A percentile compares a stretch with the other conserved stretches of the same genome.
Evolutionary conservation across 2,329 filamentous ascomycete species (phyloP).

Genomic region (Cladosporium sp.): DNA sequence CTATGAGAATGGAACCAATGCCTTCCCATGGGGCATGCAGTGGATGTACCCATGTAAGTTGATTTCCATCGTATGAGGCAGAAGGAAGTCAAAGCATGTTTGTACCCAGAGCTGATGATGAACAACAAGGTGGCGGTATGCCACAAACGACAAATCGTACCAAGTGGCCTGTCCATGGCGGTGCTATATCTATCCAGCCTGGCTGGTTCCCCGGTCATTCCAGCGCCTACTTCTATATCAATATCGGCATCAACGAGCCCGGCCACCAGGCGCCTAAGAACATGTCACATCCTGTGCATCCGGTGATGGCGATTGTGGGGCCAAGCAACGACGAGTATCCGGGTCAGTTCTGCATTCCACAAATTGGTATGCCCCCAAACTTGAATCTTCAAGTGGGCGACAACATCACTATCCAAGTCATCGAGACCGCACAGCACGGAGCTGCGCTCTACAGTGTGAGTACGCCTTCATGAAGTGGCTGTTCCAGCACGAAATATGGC

Average conservation of each 20-base stretch:
- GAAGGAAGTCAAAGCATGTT: not conserved
- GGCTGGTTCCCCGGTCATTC: constrained; percentile 93
- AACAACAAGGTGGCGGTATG: constrained; percentile 72
- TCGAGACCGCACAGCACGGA: constrained; percentile 79
- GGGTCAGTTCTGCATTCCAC: constrained; percentile 82
- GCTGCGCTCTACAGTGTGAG: constrained; percentile 76
- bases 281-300: constrained; percentile 79
- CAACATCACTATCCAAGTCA: constrained; percentile 82
- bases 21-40: constrained; percentile 84
- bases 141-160: constrained; percentile 75
- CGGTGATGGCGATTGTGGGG: constrained; percentile 76
- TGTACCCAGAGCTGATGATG: too few species aligned
- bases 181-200: constrained; percentile 84
- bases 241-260: constrained; percentile 66
- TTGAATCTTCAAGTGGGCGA: constrained; percentile 72
- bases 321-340: constrained; percentile 74
- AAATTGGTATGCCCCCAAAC: constrained; percentile 76
- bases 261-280: constrained; percentile 62
- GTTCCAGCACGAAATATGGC: not conserved
- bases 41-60: constrained; percentile 90
- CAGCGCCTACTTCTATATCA: constrained; percentile 81
- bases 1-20: constrained; percentile 40
- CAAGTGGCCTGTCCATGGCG: constrained; percentile 83
- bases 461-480: constrained; percentile 15
- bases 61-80: too few species aligned